These are phyloP conservation scores for Fusarium sororula DNA, from an alignment of 2,329 filamentous ascomycete species.

Conservation along the genomic window DNA sequence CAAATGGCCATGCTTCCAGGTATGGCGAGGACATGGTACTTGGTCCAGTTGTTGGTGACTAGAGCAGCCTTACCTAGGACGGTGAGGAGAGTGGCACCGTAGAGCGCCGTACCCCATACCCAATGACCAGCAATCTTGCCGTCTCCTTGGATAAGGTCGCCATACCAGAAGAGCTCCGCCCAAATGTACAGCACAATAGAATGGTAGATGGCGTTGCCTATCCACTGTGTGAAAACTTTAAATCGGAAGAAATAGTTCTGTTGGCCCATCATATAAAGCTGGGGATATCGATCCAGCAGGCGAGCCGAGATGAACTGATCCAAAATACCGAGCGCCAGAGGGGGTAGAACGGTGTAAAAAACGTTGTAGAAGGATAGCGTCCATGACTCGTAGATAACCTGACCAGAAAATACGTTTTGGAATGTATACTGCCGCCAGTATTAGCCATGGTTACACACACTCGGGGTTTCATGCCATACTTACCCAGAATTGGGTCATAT, in stretches of 20 bases:
- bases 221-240: constrained; percentile 92
- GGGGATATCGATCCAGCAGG: constrained; percentile 92
- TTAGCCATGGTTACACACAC: constrained; percentile 23
- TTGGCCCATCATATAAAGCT: constrained; percentile 93
- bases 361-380: constrained; percentile 99
- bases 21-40: constrained; percentile 95
- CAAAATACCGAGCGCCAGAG: constrained; percentile 93
- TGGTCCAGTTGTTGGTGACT: constrained; percentile 98
- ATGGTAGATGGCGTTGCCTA: constrained; percentile 94
- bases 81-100: constrained; percentile 91
- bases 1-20: constrained; percentile 92
- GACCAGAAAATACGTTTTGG: constrained; percentile 96
- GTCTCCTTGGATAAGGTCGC: constrained; percentile 80
- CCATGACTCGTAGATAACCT: constrained; percentile 99
- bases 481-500: constrained; percentile 99
- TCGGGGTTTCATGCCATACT: constrained; percentile 47
- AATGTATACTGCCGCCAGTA: constrained; percentile 79
- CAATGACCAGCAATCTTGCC: constrained; percentile 90
- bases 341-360: constrained; percentile 93
- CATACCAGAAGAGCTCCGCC: constrained; percentile 81
- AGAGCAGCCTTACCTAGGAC: constrained; percentile 94
- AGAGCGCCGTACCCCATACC: constrained; percentile 97
- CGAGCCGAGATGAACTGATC: constrained; percentile 98
- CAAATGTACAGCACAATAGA: constrained; percentile 92
- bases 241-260: constrained; percentile 93